Base-by-base conservation (phyloP, 2,329 filamentous ascomycete genomes). In the Scolecobasidium constrictum region DNA sequence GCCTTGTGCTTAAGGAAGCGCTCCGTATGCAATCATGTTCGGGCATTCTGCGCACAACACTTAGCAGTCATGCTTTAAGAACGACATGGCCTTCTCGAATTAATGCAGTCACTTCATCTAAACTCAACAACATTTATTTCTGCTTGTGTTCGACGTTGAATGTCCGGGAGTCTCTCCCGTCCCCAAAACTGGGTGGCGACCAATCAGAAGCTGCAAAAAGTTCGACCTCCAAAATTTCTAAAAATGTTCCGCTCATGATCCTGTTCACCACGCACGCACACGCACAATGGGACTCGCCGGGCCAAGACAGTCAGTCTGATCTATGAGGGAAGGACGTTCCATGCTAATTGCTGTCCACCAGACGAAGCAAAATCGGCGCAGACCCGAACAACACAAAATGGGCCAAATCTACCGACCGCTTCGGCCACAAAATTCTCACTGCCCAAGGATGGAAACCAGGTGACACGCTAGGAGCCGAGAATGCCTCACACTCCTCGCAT, bases 351-450 rank as follows among this genome's bases (percentile, higher is more conserved):
- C 18, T n/a, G 18, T 31, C 42, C 20, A 47, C 50, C 52, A 77
- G 73, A 53, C 69, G 66, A 53, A 71, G 71, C 38, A 94, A 90
- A 66, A 79, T 96, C 57, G 83, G 82, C 51, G 74, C 83, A 59
- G 92, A 98, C 64, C 92, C 92, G 5, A 95, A 96, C 66, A 98
- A 96, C 63, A 94, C 86, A 38, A 78, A 77, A 72, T 98, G 92
- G 92, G 80, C 82, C 44, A 80, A 81, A 55, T 82, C 88, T 58
- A 85, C 82, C 50, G 75, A 74, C 44, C 81, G 78, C 42, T 96
- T 92, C 60, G 92, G 92, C 52, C 88, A 94, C 61, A 85, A 80
- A 57, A 90, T 96, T 52, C 78, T 98, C 56, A 77, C 81, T 39
- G 72, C 82, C 13, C 87, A 95, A 56, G 92, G 92, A 50, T 98